Conservation (phyloP, 805 yeast species). For the Vanderwaltozyma yarrowii region DNA sequence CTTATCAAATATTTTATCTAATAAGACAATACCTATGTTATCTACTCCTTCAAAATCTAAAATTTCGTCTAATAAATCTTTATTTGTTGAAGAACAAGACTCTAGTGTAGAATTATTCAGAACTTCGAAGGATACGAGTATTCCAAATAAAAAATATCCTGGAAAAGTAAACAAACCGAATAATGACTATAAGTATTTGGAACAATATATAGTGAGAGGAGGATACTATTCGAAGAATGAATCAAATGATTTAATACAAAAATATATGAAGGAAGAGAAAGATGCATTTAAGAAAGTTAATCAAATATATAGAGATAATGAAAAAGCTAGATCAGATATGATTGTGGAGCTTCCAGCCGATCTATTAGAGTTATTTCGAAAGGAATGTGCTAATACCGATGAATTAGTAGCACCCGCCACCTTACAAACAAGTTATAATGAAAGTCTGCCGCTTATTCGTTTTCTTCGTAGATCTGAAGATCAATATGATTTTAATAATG, state of each 20-base stretch:
- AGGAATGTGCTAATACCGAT: slow-evolving; percentile 14
- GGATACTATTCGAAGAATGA: slow-evolving; percentile 15
- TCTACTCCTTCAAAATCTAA: slow-evolving; percentile 1
- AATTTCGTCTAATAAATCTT: neutral
- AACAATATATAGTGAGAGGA: slow-evolving; percentile 17
- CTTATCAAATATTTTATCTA: too few relatives aligned
- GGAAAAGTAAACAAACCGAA: neutral
- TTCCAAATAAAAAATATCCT: too few relatives aligned
- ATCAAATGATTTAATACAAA: slow-evolving; percentile 8
- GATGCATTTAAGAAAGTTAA: slow-evolving; percentile 28
- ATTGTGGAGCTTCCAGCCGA: slow-evolving; percentile 32
- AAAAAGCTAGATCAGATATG: slow-evolving; percentile 43
- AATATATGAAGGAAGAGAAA: slow-evolving; percentile 3
- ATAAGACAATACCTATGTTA: too few relatives aligned
- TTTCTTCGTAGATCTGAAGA: slow-evolving; percentile 45
- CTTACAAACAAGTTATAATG: slow-evolving; percentile 15
- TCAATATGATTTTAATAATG: slow-evolving; percentile 37
- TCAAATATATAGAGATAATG: slow-evolving; percentile 34
- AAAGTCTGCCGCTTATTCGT: slow-evolving; percentile 34
- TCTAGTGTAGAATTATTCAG: neutral
- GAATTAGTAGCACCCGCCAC: slow-evolving; percentile 16
- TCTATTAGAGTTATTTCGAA: slow-evolving; percentile 24
- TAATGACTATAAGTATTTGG: neutral
- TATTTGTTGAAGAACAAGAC: neutral
- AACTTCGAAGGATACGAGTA: neutral